Evolutionary conservation across 2,329 filamentous ascomycete genomes (phyloP).

Genomic region (Scolecobasidium constrictum): DNA sequence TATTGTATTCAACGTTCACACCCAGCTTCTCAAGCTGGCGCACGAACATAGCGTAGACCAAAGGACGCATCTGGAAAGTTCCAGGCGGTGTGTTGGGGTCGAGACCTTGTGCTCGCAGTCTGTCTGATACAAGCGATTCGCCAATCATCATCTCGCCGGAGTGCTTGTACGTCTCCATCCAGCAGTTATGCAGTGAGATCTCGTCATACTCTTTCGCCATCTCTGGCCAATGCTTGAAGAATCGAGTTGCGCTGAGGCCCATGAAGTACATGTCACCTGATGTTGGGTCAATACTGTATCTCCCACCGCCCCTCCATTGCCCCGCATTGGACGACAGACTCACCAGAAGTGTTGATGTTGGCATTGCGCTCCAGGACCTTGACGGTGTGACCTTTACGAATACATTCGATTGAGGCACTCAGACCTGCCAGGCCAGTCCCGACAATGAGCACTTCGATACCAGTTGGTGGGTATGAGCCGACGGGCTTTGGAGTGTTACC

Average conservation of each 20-base stretch:
- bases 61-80: slow-evolving; percentile 45
- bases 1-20: slow-evolving; percentile 31
- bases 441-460: slow-evolving; percentile 29
- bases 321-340: too few relatives aligned
- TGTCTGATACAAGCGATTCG: slow-evolving; percentile 38
- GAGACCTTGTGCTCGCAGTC: slow-evolving; percentile 33
- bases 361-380: slow-evolving; percentile 32
- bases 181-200: slow-evolving; percentile 43
- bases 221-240: slow-evolving; percentile 46
- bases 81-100: slow-evolving; percentile 40
- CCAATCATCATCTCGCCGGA: slow-evolving; percentile 38
- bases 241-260: slow-evolving; percentile 43
- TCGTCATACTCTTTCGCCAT: slow-evolving; percentile 39
- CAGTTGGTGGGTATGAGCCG: slow-evolving; percentile 37
- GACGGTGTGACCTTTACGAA: slow-evolving; percentile 29
- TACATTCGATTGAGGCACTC: slow-evolving; percentile 26
- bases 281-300: slow-evolving; percentile 11
- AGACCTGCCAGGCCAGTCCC: slow-evolving; percentile 28
- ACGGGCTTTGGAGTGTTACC: slow-evolving; percentile 39
- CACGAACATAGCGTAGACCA: slow-evolving; percentile 46
- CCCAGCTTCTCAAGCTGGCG: slow-evolving; percentile 35
- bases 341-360: slow-evolving; percentile 42
- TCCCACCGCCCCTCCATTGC: neutral
- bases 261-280: slow-evolving; percentile 51
- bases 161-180: slow-evolving; percentile 47